Conservation (phyloP, 768 basidiomycete species). For the Pholiota molesta region DNA sequence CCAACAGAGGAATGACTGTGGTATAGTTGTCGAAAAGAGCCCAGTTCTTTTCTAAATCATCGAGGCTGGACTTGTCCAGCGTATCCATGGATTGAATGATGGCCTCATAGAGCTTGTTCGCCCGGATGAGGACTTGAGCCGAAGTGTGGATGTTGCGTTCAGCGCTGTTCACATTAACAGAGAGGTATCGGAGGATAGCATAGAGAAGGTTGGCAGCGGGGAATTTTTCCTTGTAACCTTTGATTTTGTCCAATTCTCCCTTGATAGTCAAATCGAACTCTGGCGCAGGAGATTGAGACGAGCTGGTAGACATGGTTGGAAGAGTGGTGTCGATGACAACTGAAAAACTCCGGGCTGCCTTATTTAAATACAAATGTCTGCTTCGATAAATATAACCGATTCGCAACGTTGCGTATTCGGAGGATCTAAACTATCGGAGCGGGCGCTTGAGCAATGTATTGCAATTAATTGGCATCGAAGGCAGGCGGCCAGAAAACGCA, state of each 20-base stretch:
- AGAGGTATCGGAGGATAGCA: constrained; percentile 21
- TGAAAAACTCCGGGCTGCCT: no score
- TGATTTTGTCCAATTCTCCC: constrained; percentile 2
- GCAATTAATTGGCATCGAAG: neutral
- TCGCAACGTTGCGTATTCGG: neutral
- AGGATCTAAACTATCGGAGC: neutral
- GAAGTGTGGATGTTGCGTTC: constrained; percentile 21
- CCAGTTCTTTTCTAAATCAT: constrained; percentile 12
- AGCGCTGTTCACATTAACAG: constrained; percentile 15
- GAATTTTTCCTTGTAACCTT: constrained; percentile 6
- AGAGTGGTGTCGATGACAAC: no score
- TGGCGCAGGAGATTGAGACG: no score
- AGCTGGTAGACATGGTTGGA: neutral
- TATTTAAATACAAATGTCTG: no score
- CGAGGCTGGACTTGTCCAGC: constrained; percentile 12
- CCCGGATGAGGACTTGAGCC: constrained; percentile 17
- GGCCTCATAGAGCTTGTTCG: constrained; percentile 22
- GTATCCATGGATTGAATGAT: constrained; percentile 23
- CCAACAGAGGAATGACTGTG: constrained; percentile 22
- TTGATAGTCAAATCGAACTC: neutral
- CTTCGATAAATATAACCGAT: no score
- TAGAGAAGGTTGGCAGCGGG: constrained; percentile 25
- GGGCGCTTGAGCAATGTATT: neutral
- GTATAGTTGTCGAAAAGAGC: constrained; percentile 23
- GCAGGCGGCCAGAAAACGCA: neutral